These are phyloP conservation scores for Colletotrichum nymphaeae DNA, from an alignment of 2,329 filamentous ascomycete species.

Conservation along the genomic window DNA sequence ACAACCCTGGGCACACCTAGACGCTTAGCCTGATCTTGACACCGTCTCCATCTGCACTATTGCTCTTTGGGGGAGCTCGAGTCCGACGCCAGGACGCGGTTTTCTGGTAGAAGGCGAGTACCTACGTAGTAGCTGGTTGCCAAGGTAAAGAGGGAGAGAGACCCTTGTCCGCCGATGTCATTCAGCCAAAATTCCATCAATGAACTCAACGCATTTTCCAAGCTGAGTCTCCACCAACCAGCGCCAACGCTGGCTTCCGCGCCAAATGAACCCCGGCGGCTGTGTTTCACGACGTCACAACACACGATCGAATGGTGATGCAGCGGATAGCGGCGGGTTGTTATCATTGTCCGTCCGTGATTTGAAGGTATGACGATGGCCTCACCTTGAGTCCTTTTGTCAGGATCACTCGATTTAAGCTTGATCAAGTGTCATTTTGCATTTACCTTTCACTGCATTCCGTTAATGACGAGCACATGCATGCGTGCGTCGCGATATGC, in stretches of 20 bases:
- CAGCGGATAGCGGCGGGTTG: neutral
- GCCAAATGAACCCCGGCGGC: neutral
- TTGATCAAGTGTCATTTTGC: neutral
- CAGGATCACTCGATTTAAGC: neutral
- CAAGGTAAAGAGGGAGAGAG: neutral
- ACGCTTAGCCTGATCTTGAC: slow-evolving; percentile 8
- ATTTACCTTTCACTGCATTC: neutral
- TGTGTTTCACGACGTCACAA: slow-evolving; percentile 10
- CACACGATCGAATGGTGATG: neutral
- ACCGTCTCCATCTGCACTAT: neutral
- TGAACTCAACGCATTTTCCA: slow-evolving; percentile 28
- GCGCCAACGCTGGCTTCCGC: neutral
- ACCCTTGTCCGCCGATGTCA: slow-evolving; percentile 5
- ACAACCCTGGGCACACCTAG: neutral
- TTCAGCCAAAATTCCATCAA: slow-evolving; percentile 27
- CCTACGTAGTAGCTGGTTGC: neutral
- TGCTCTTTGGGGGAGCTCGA: neutral
- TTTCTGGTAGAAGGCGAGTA: neutral
- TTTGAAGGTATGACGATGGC: neutral
- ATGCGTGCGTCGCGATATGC: neutral
- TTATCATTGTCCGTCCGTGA: neutral
- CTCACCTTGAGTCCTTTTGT: neutral
- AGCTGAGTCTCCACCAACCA: neutral
- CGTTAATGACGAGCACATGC: neutral
- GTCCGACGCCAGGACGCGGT: neutral